Percentiles rank a stretch among this genome's conserved stretches.
These are phyloP conservation scores for Pseudogymnoascus sp. DNA, from an alignment of 2,329 filamentous ascomycete genomes.

Conservation along the genomic window DNA sequence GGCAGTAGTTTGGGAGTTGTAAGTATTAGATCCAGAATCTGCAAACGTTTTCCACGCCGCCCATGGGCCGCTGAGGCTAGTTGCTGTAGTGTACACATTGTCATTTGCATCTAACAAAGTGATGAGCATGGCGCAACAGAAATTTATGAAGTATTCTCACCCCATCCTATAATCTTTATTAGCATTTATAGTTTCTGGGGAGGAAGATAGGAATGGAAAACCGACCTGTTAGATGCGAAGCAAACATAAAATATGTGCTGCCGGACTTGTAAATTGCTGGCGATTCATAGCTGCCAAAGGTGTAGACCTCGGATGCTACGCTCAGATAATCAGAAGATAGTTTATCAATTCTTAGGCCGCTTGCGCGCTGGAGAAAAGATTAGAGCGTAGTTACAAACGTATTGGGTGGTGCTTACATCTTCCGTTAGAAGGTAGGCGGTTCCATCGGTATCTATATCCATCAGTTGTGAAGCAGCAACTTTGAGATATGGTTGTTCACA, in stretches of 20 bases:
- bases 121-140: neutral
- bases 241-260: conserved; percentile 59
- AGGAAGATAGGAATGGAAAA: conserved; percentile 12
- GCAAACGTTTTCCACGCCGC: conserved; percentile 53
- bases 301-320: conserved; percentile 41
- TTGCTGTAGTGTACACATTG: conserved; percentile 55
- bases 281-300: conserved; percentile 48
- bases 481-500: neutral
- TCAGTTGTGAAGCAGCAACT: neutral
- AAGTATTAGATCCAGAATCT: conserved; percentile 48
- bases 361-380: conserved; percentile 38
- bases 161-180: neutral
- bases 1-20: conserved; percentile 53
- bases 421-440: conserved; percentile 55
- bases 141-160: neutral
- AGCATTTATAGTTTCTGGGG: neutral
- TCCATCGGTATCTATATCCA: conserved; percentile 49
- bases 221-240: conserved; percentile 45
- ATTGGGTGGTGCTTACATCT: conserved; percentile 42
- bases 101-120: conserved; percentile 48
- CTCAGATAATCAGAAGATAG: conserved; percentile 51
- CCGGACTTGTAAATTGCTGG: conserved; percentile 56
- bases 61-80: conserved; percentile 53
- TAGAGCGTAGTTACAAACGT: conserved; percentile 33
- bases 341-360: conserved; percentile 50